Base-by-base conservation (phyloP, 2,329 filamentous ascomycete species). In the Aureobasidium lini region DNA sequence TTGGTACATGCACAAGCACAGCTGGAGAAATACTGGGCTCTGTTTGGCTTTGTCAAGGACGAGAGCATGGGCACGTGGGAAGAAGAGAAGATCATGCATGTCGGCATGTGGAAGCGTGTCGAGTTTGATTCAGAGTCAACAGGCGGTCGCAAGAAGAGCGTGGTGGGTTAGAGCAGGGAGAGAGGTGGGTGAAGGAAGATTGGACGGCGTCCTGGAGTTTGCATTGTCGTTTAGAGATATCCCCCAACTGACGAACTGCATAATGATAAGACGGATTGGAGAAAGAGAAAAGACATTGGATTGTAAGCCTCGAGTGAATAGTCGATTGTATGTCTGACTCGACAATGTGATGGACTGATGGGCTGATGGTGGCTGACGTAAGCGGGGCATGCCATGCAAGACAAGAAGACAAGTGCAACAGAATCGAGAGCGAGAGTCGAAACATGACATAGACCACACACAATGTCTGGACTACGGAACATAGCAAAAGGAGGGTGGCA, bases 81-180 rank as follows among this genome's bases (percentile, higher is more conserved):
- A 62, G 91, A 96, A 72, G 90, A 94, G 68, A 89, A 88, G 4
- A 93, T 96, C 58, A 78, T 82, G 64, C 90, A 96, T 76, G 80
- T 95, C 16, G 91, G 89, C 61, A 95, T 96, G 91, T 95, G 83
- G 81, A 81, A 74, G 71, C 66, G 75, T 60, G 39, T 79, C 16
- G 70, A 85, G 85, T 0, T 79, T 16, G n/a, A 18, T 10, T 32
- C 36, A 37, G 32, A 48, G 37, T 37, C 31, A 8, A 6, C 43
- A 18, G 28, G 13, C 11, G 23, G 34, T 15, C 28, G 54, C 7
- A 57, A 48, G 54, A 39, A 5, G 15, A 57, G 54, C 32, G 34
- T 57, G 42, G 54, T 40, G n/a, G 29, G 16, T 11, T 46, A 37
- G 28, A 32, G 6, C 9, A 46, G 6, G 23, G 15, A 15, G 15